Evolutionary conservation across 2,329 filamentous ascomycete genomes (phyloP), one percentile per base, ranked within the genome.

Genomic region (Ramularia endophylla): DNA sequence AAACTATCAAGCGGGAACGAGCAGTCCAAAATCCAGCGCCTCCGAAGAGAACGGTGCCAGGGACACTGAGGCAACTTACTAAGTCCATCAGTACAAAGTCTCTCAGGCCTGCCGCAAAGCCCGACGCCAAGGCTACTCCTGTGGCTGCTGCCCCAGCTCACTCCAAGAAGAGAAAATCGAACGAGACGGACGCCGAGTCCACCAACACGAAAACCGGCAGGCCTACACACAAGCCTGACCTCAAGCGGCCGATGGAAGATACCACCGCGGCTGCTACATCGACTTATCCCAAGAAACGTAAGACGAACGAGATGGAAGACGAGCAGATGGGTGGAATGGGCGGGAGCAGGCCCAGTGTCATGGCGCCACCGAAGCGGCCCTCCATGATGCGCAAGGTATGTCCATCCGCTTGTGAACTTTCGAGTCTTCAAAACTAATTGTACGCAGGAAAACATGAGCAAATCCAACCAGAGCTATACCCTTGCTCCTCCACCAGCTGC

Each of bases 231-330:
- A 25, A 20, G 55, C 65, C 13, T 60, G 63, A 3, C 67, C 61
- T 8, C 81, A 85, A 52, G 78, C 85, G 57, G 68, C 76, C 51
- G 87, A 94, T 38, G 72, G 22, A 25, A 11, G 11, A 25, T 11
- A 11, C 22, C 11, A 6, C 22, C 11, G 22, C 22, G 11, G 22
- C 22, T 11, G 22, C 6, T 25, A 25, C 77, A 16, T n/a, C n/a
- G n/a, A n/a, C n/a, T n/a, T n/a, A n/a, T n/a, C n/a, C n/a, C n/a
- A 95, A 95, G 70, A 78, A 88, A 43, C 78, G 87, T 52, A 83
- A 83, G 59, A 92, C 83, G 38, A 80, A 83, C 30, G 84, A 90
- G 38, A 77, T 80, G 43, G 75, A 78, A 41, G 63, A 69, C 28
- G 75, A 80, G 47, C 80, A 25, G 11, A 25, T 25, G 22, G 11